Base-by-base conservation (phyloP, 495 filamentous ascomycete species). In the Hypoxylon lenormandii region DNA sequence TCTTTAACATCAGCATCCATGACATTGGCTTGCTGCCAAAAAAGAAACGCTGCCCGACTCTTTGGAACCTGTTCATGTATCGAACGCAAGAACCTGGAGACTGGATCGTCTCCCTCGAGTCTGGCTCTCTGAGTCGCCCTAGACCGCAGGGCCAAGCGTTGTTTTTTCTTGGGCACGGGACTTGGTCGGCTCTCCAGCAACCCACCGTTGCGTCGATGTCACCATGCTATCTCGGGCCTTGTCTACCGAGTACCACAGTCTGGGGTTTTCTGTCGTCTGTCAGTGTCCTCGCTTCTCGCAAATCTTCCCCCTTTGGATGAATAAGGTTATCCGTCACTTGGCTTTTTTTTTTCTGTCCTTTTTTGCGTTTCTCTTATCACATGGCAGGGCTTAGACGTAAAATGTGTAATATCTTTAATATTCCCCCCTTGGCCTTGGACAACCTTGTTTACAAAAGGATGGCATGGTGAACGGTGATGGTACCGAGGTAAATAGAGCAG, bases 171-270 rank as follows among this genome's bases (percentile, higher is more conserved):
- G 68, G 52, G 57, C 68, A 71, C 62, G 68, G 62, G 62, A 62
- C 62, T 71, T 60, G 53, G 62, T 71, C 57, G 62, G 62, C 68
- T 71, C 56, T 64, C 43, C 28, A 65, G 53, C 53, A 71, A 54
- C 62, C 62, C 62, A 71, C 68, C 47, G 68, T 71, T 71, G 47
- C 68, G 33, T 66, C 40, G 62, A 71, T 71, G 62, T 48, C 33
- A 71, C 68, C 62, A 66, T 71, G 62, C 68, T 71, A 71, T 71
- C 68, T 71, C 68, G 68, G 68, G 62, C 62, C 57, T 66, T 58
- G 68, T 62, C 68, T 71, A 64, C 68, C 68, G 68, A 59, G 68
- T 71, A 59, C 62, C 68, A 53, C 61, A 66, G 62, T 66, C 67
- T 70, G 67, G 67, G 67, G 67, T 70, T 65, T 48, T 37, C 54